Percentiles rank a stretch among this genome's conserved stretches.
These are phyloP conservation scores for Cephaloascus fragrans DNA, from an alignment of 805 yeast species.

Conservation along the genomic window DNA sequence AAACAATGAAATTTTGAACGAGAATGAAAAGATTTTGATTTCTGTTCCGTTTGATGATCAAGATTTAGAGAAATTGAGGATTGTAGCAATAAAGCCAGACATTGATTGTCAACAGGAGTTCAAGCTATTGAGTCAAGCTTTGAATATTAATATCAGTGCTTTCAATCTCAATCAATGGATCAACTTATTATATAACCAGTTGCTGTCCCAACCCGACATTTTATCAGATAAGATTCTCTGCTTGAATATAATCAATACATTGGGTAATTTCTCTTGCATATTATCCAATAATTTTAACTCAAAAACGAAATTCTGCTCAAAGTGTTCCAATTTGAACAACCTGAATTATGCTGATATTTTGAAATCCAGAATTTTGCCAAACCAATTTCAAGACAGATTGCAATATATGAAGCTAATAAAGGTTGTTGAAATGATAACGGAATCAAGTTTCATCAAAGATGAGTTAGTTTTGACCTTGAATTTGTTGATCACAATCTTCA, in stretches of 20 bases:
- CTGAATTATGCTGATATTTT: no score
- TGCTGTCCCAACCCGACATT: not conserved
- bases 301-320: constrained; percentile 18
- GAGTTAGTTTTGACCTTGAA: constrained; percentile 22
- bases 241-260: constrained; percentile 18
- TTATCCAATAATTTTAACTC: constrained; percentile 23
- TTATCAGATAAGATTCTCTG: not conserved
- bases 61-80: constrained; percentile 8
- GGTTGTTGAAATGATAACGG: not conserved
- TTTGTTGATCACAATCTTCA: constrained; percentile 36
- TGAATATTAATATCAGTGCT: not conserved
- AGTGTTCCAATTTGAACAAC: constrained; percentile 19
- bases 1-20: not conserved
- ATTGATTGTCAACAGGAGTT: not conserved
- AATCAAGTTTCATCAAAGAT: not conserved
- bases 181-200: not conserved
- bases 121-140: not conserved
- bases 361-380: not conserved
- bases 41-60: constrained; percentile 6
- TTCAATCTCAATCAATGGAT: not conserved
- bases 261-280: constrained; percentile 35
- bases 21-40: constrained; percentile 12
- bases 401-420: not conserved
- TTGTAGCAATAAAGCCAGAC: not conserved
- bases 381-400: not conserved